Conservation (phyloP, 23 red algal genomes). For the Gracilaria gracilis region DNA sequence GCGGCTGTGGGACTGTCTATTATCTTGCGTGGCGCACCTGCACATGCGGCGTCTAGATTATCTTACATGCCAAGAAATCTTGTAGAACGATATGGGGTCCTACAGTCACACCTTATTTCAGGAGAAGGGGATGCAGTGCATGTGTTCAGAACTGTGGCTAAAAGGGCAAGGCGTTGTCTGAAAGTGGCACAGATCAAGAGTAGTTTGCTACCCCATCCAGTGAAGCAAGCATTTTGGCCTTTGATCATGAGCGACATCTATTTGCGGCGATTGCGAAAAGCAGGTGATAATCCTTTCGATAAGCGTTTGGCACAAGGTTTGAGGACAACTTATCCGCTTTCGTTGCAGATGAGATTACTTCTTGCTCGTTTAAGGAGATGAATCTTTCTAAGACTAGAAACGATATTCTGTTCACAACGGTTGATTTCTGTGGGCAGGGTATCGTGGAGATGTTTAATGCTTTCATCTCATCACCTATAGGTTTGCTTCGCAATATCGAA, state of each 20-base stretch:
- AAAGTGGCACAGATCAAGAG: not conserved
- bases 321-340: conserved; percentile 43
- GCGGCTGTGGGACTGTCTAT: conserved; percentile 62
- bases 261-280: conserved; percentile 39
- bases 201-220: conserved; percentile 8
- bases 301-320: conserved; percentile 28
- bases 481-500: no score
- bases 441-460: no score
- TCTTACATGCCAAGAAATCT: conserved; percentile 74
- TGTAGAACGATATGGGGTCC: conserved; percentile 18
- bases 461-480: no score
- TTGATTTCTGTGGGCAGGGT: not conserved
- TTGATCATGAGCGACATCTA: conserved; percentile 49
- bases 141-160: conserved; percentile 51
- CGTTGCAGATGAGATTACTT: conserved; percentile 51
- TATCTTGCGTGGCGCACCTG: conserved; percentile 67
- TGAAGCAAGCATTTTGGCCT: conserved; percentile 59
- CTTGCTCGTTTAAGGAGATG: conserved; percentile 21
- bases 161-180: conserved; percentile 28
- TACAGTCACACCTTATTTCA: conserved; percentile 29
- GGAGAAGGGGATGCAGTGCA: conserved; percentile 2
- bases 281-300: conserved; percentile 68
- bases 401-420: not conserved
- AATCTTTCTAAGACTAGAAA: not conserved
- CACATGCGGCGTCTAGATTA: conserved; percentile 54